Base-by-base conservation (phyloP, 306 rosid genomes). In the Medicago lupulina region DNA sequence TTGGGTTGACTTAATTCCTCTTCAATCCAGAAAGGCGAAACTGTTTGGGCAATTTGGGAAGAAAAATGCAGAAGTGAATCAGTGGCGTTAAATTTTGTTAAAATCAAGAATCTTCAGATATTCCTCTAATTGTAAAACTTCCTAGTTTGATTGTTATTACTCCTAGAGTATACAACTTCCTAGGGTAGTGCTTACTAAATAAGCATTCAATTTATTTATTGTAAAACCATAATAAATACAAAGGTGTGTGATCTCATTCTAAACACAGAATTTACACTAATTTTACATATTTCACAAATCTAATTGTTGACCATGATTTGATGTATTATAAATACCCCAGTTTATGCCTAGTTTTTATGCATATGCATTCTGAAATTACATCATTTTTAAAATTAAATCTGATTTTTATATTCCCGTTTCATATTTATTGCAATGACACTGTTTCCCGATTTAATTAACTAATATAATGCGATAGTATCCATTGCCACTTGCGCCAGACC, bases 1-100 rank as follows among this genome's bases (percentile, higher is more conserved):
- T 66, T 73, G 77, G 43, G 31, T 73, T 28, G 21, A 49, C 31
- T 47, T 61, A 68, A 53, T 61, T 62, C 34, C 63, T 61, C 60
- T 67, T 67, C 31, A 76, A 41, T 80, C 60, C 25, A 11, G 51
- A 77, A 59, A 67, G 54, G 54, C 23, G 71, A 68, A 71, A 64
- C 73, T 19, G 70, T 55, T 17, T 41, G 36, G 62, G 43, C 11
- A 18, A 76, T 12, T 16, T 10, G 40, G 59, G 15, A 36, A 73
- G 21, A 47, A 46, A 70, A 46, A 34, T 76, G 44, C 68, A 59
- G 74, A 44, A 40, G 10, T 54, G 65, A 25, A n/a, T 65, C 41
- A 40, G 38, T 66, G 17, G 15, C 7, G 8, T 40, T 39, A 41
- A 66, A 28, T 28, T 28, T 28, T 28, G 31, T 28, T 28, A 3